Conservation (phyloP, 257 asterid species). For the Osmanthus fragrans region DNA sequence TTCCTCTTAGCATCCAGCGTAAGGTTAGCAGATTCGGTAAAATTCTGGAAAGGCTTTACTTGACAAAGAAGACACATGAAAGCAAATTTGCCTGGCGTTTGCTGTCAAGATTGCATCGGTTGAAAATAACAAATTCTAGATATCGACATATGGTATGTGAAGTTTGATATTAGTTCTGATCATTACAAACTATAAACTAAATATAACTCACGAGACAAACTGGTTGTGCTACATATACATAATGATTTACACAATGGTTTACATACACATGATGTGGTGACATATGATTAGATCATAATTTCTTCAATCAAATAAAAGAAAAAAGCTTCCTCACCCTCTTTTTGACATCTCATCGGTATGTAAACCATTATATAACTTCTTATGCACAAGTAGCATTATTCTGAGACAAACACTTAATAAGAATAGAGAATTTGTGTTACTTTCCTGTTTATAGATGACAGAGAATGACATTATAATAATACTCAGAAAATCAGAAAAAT, state of each 20-base stretch:
- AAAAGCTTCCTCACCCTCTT: no score
- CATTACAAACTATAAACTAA: neutral
- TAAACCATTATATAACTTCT: no score
- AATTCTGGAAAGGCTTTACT: constrained; percentile 32
- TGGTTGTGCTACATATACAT: no score
- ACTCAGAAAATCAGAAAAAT: neutral
- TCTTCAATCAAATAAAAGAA: no score
- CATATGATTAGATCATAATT: no score
- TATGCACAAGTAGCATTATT: no score
- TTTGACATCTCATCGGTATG: no score
- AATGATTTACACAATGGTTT: no score
- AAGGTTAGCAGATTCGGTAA: constrained; percentile 36
- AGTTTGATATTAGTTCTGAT: neutral
- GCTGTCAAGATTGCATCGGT: constrained; percentile 49
- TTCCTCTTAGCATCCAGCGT: constrained; percentile 68
- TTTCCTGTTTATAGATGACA: neutral
- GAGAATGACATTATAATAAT: neutral
- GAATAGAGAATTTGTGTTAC: neutral
- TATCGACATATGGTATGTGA: constrained; percentile 66
- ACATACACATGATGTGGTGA: no score
- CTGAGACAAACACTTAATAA: no score
- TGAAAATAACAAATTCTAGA: constrained; percentile 46
- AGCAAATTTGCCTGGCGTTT: constrained; percentile 44
- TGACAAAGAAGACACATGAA: constrained; percentile 62
- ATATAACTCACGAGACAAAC: no score